Evolutionary conservation across 352 stramenopile genomes (phyloP).

Genomic region (Phytopythium ostracodes): DNA sequence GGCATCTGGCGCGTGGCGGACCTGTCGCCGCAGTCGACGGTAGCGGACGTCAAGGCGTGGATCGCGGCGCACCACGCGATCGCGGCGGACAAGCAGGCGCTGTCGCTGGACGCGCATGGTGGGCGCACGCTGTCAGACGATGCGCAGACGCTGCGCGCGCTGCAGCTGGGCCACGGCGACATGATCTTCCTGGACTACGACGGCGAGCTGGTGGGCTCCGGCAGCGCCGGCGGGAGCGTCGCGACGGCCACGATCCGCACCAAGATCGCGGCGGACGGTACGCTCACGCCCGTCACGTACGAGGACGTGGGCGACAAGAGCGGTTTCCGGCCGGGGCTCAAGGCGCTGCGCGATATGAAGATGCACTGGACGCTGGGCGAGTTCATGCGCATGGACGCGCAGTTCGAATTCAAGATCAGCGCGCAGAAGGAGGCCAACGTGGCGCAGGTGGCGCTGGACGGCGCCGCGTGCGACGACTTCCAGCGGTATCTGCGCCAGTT

Average conservation of each 20-base stretch:
- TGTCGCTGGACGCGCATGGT: slow-evolving; percentile 55
- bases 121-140: slow-evolving; percentile 26
- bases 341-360: slow-evolving; percentile 97
- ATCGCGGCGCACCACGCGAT: slow-evolving; percentile 74
- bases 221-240: slow-evolving; percentile 31
- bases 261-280: slow-evolving; percentile 81
- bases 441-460: slow-evolving; percentile 85
- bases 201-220: slow-evolving; percentile 53
- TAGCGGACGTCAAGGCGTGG: slow-evolving; percentile 75
- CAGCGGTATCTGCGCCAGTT: slow-evolving; percentile 88
- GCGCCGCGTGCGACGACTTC: slow-evolving; percentile 87
- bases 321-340: slow-evolving; percentile 93
- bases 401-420: slow-evolving; percentile 98
- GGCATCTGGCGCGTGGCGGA: slow-evolving; percentile 83
- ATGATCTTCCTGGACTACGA: slow-evolving; percentile 81
- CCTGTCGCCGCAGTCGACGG: slow-evolving; percentile 51
- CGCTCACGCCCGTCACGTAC: slow-evolving; percentile 74
- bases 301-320: slow-evolving; percentile 73
- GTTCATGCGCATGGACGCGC: slow-evolving; percentile 96
- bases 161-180: slow-evolving; percentile 70
- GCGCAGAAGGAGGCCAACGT: slow-evolving; percentile 89
- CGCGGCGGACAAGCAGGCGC: slow-evolving; percentile 32
- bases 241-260: slow-evolving; percentile 27
- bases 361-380: slow-evolving; percentile 98
- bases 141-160: slow-evolving; percentile 48